Base-by-base conservation (phyloP, 2,329 filamentous ascomycete species). In the Myrmaecium sp. region DNA sequence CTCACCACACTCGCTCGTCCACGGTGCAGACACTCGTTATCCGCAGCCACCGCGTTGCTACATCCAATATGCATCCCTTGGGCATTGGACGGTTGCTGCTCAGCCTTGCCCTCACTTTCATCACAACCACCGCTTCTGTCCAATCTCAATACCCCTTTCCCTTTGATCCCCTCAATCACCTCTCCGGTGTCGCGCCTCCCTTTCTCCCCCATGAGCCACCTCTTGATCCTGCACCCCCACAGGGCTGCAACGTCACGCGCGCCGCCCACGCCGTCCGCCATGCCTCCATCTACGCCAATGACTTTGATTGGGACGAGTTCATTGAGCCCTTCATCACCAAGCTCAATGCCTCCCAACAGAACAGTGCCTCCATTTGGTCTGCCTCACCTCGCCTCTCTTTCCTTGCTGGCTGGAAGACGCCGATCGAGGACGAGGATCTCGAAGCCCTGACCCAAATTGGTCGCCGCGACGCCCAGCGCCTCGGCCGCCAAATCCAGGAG, bases 401-500 rank as follows among this genome's bases (percentile, higher is more conserved):
- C 40, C 49, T 75, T 14, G 43, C 52, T 2, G 52, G 48, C 17
- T 76, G 70, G 70, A 47, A 54, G 10, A 52, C 64, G 1, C 71
- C 71, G 4, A 53, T 73, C 22, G 60, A 49, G 25, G 55, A 67
- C 5, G 59, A 64, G 9, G 66, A 72, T 36, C 46, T 60, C 12
- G 67, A 70, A 36, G 54, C 69, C n/a, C 43, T 75, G 23, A 75
- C 70, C 8, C 57, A 65, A 10, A 60, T 69, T 11, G 70, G 71
- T n/a, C 57, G 58, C 33, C 52, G 73, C 4, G 67, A 74, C 42
- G 66, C 69, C 2, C 60, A 64, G 11, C 58, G 66, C 34, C 52
- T 75, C 7, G 71, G 69, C 11, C 60, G 66, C 4, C 57, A 67
- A 29, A 47, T 75, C 11, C 59, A 59, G 10, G 63, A 72, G 38